A percentile compares a stretch with the other conserved stretches of the same genome.
These are phyloP conservation scores for Teunomyces tritomae DNA, from an alignment of 805 yeast species.

Conservation along the genomic window DNA sequence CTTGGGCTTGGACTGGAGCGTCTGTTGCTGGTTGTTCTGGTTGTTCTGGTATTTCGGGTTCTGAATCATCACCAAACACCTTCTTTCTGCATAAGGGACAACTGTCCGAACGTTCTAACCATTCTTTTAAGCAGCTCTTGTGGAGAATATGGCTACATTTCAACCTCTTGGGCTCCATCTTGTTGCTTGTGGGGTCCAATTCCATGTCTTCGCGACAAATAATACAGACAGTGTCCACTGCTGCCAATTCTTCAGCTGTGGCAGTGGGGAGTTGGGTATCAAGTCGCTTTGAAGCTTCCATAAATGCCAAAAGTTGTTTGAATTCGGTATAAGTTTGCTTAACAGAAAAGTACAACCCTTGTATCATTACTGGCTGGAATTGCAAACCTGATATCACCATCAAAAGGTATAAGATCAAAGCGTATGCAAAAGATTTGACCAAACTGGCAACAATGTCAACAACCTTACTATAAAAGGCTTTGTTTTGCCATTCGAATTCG, in stretches of 20 bases:
- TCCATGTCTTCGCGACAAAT: conserved; percentile 91
- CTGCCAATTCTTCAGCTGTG: conserved; percentile 51
- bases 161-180: conserved; percentile 64
- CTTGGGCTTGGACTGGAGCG: background rate
- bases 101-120: conserved; percentile 89
- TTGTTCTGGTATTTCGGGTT: background rate
- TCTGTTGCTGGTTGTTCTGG: background rate
- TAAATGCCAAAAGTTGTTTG: conserved; percentile 46
- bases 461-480: conserved; percentile 55
- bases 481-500: conserved; percentile 73
- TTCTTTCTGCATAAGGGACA: conserved; percentile 89
- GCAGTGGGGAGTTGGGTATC: conserved; percentile 66
- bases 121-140: conserved; percentile 82
- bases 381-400: conserved; percentile 29
- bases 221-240: conserved; percentile 67
- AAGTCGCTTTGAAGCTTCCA: conserved; percentile 59
- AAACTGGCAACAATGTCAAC: conserved; percentile 53
- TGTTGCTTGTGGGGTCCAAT: conserved; percentile 21
- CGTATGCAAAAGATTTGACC: conserved; percentile 27
- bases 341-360: conserved; percentile 45
- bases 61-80: conserved; percentile 37
- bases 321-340: conserved; percentile 26
- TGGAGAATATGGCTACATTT: conserved; percentile 88
- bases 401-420: conserved; percentile 33
- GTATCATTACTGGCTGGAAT: conserved; percentile 38